Percentiles rank a stretch among this genome's conserved stretches.
These are phyloP conservation scores for Citrullus amarus DNA, from an alignment of 306 rosid genomes.

Conservation along the genomic window DNA sequence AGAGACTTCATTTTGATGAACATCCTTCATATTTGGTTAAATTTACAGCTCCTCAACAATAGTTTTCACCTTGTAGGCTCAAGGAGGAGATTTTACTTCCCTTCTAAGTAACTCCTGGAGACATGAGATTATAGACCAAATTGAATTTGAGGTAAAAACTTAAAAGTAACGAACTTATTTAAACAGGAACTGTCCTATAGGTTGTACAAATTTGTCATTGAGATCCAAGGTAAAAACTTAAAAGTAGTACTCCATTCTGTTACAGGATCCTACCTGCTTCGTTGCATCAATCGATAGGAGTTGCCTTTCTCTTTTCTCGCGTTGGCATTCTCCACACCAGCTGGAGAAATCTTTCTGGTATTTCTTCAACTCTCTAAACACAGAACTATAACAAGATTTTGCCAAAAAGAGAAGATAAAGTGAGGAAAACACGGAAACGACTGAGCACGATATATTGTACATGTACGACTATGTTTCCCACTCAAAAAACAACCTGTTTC, in stretches of 20 bases:
- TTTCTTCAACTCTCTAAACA: slow-evolving; percentile 69
- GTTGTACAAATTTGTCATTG: too few relatives aligned
- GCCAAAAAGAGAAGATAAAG: background rate
- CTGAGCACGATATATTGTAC: background rate
- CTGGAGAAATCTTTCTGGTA: slow-evolving; percentile 50
- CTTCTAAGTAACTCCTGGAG: slow-evolving; percentile 55
- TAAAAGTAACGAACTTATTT: background rate
- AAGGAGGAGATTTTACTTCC: slow-evolving; percentile 32
- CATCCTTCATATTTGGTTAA: background rate
- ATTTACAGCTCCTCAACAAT: slow-evolving; percentile 30
- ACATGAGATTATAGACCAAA: slow-evolving; percentile 1
- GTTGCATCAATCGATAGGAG: slow-evolving; percentile 41
- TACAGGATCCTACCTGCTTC: slow-evolving; percentile 38
- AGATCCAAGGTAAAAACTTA: background rate
- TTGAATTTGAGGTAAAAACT: slow-evolving; percentile 5
- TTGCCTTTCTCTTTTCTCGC: slow-evolving; percentile 57
- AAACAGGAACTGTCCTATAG: too few relatives aligned
- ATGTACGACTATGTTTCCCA: background rate
- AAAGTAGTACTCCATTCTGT: background rate
- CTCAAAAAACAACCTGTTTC: background rate
- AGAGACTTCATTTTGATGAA: background rate
- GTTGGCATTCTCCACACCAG: slow-evolving; percentile 92
- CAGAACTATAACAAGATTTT: slow-evolving; percentile 43
- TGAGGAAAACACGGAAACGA: background rate
- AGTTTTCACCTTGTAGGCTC: slow-evolving; percentile 23